Conservation (phyloP, 345 rosid genomes). For the Pistacia integerrima region DNA sequence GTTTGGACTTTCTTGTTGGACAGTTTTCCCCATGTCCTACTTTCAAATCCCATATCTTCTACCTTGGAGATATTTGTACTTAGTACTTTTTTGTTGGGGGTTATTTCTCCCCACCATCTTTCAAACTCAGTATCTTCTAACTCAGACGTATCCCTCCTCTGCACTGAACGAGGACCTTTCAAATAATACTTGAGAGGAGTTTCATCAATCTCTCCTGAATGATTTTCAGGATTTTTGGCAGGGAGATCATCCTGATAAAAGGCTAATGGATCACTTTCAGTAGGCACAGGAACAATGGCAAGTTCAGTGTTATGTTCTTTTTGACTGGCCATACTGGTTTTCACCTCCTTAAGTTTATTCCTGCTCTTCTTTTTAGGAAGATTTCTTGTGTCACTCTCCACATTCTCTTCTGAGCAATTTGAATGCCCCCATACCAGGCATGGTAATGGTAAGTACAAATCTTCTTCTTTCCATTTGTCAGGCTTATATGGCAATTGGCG, state of each 20-base stretch:
- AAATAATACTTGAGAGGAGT: conserved; percentile 30
- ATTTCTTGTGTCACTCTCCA: conserved; percentile 24
- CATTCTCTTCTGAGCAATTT: conserved; percentile 22
- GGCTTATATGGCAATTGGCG: conserved; percentile 45
- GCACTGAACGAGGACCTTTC: conserved; percentile 11
- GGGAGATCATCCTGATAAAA: conserved; percentile 38
- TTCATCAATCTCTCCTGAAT: conserved; percentile 28
- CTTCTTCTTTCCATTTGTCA: conserved; percentile 48
- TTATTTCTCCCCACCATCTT: conserved; percentile 40
- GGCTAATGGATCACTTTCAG: conserved; percentile 36
- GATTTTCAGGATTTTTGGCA: conserved; percentile 28
- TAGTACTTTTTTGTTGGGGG: conserved; percentile 27
- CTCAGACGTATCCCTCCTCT: conserved; percentile 32
- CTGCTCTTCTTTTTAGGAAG: conserved; percentile 21
- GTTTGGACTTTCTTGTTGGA: conserved; percentile 29
- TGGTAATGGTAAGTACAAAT: conserved; percentile 59
- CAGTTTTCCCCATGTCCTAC: conserved; percentile 39
- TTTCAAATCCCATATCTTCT: conserved; percentile 52
- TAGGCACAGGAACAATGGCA: conserved; percentile 54
- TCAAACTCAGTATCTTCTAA: conserved; percentile 50
- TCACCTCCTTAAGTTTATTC: conserved; percentile 22
- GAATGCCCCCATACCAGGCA: conserved; percentile 31
- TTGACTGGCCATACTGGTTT: conserved; percentile 17
- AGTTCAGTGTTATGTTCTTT: conserved; percentile 33
- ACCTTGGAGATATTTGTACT: conserved; percentile 24